Evolutionary conservation across 1,139 yeast species (phyloP), one percentile per base, ranked within the genome.

Genomic region (Arxiozyma heterogenica): DNA sequence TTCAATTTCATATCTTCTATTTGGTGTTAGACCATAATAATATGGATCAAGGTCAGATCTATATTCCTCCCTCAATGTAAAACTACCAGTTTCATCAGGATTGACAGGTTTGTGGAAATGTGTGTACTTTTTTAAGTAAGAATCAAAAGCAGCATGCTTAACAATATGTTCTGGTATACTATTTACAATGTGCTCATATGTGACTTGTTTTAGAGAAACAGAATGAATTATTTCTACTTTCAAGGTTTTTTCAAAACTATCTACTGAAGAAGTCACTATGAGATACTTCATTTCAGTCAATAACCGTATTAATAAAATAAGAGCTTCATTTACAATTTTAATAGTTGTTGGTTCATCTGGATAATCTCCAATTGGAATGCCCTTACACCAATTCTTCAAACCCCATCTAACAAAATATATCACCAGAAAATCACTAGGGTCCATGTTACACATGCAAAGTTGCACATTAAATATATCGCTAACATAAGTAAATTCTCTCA

Each of bases 401-500:
- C 80, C 78, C 95, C 95, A 90, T 53, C 94, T 74, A 34, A 80
- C 76, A 44, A 87, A 71, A n/a, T 86, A 72, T 6, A 86, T 77
- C 18, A 77, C 75, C 58, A 87, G 73, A 1, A 81, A 81, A 15
- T 77, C 69, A 55, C 83, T 77, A 0, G 93, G 85, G 30, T 80
- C 74, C 38, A 77, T 72, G n/a, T 77, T 70, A 11, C 81, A 80
- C 59, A 86, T 74, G 58, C 84, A 82, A 0, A 82, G 72, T 66
- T 93, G 98, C 0, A 81, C 75, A 67, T 87, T 73, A 64, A 79
- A 86, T 41, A 91, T 68, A 62, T 91, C 97, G 59, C 95, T 77
- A 64, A 82, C 75, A 65, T 78, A 89, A 0, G 96, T 95, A 58
- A 82, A 80, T 59, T 93, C 98, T 53, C 98, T 75, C 50, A 91